phyloP scores from a whole-genome alignment of 116 monocot species.

The Cymodocea nodosa region DNA sequence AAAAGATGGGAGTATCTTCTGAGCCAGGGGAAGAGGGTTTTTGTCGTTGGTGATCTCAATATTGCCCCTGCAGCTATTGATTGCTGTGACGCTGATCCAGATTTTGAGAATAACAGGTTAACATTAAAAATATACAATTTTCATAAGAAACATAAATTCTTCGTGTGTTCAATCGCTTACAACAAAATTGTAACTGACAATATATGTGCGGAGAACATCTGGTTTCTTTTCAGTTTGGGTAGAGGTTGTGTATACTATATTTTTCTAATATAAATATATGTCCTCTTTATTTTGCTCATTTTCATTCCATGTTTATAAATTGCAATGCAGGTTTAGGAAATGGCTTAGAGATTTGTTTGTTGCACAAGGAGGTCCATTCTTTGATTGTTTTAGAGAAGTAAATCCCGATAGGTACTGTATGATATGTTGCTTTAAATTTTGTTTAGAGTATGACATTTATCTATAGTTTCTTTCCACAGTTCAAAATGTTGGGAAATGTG shows the following conservation, averaged over 20 bases:
- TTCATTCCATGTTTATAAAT: not conserved
- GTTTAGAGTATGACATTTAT: not conserved
- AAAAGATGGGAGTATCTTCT: slow-evolving; percentile 83
- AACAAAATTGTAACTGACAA: not conserved
- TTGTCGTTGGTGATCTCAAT: slow-evolving; percentile 93
- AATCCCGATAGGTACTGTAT: slow-evolving; percentile 57
- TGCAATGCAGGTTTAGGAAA: slow-evolving; percentile 58
- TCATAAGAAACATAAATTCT: too few species aligned
- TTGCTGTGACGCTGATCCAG: slow-evolving; percentile 70
- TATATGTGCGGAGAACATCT: too few species aligned
- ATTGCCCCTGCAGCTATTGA: slow-evolving; percentile 90
- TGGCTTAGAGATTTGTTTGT: slow-evolving; percentile 76
- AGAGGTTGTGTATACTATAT: not conserved
- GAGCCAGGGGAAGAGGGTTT: slow-evolving; percentile 54
- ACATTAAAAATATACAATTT: not conserved
- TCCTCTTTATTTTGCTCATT: too few species aligned
- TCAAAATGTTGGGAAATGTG: too few species aligned
- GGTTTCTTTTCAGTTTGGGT: not conserved
- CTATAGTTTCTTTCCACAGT: not conserved
- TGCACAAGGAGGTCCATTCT: slow-evolving; percentile 60
- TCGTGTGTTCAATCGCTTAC: not conserved
- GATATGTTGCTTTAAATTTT: not conserved
- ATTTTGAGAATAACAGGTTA: slow-evolving; percentile 73
- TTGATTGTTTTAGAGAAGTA: slow-evolving; percentile 83
- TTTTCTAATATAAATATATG: not conserved